Evolutionary conservation across 345 rosid species (phyloP).

Genomic region (Excoecaria cochinchinensis): DNA sequence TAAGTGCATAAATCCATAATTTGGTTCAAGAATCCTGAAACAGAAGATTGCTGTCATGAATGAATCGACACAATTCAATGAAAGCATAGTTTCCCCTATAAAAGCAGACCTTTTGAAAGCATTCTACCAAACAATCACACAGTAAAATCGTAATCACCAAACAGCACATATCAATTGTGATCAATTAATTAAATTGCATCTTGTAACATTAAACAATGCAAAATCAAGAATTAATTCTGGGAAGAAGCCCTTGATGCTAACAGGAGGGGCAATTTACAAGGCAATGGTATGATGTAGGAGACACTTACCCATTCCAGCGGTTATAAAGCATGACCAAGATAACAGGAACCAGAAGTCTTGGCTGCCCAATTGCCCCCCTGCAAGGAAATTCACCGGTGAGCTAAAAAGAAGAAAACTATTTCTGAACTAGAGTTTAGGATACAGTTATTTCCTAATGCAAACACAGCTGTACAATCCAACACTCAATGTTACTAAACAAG

Average conservation of each 20-base stretch:
- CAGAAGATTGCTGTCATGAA: no score
- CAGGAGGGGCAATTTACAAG: neutral
- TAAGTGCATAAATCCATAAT: constrained; percentile 70
- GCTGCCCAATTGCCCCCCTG: constrained; percentile 86
- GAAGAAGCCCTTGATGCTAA: neutral
- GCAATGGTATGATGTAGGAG: neutral
- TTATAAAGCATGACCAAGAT: constrained; percentile 86
- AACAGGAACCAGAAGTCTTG: constrained; percentile 87
- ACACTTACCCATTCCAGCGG: constrained; percentile 82
- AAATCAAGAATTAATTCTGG: neutral
- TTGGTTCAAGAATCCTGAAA: constrained; percentile 78
- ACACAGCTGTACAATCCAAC: no score
- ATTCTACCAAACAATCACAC: neutral
- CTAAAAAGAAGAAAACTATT: constrained; percentile 9
- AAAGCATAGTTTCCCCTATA: no score
- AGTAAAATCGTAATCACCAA: neutral
- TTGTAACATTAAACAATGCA: neutral
- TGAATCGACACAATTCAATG: neutral
- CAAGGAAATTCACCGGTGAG: constrained; percentile 23
- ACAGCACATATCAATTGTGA: neutral
- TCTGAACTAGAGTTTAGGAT: neutral
- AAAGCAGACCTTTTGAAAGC: neutral
- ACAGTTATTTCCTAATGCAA: no score
- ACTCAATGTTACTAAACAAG: no score
- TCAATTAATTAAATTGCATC: neutral